Evolutionary conservation across 495 filamentous ascomycete species (phyloP).

Genomic region (Bacidia rubella): DNA sequence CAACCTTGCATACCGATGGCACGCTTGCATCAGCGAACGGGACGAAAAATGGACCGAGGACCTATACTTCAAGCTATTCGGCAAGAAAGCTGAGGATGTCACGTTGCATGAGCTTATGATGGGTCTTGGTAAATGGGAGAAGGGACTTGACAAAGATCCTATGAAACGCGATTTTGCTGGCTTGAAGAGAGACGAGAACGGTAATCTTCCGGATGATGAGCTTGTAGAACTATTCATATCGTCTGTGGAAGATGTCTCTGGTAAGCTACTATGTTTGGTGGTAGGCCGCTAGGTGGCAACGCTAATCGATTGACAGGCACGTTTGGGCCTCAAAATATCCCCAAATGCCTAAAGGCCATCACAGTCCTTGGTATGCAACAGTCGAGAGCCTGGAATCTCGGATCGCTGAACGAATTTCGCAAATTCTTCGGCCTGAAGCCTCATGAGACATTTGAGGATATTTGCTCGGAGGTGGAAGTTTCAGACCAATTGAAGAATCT

Average conservation of each 20-base stretch:
- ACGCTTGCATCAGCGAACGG: slow-evolving; percentile 46
- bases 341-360: slow-evolving; percentile 41
- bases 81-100: slow-evolving; percentile 37
- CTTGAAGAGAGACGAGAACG: slow-evolving; percentile 40
- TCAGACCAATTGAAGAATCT: slow-evolving; percentile 38
- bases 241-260: slow-evolving; percentile 47
- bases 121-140: slow-evolving; percentile 39
- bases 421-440: slow-evolving; percentile 44
- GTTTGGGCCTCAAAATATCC: slow-evolving; percentile 47
- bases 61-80: slow-evolving; percentile 39
- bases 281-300: neutral
- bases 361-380: slow-evolving; percentile 47
- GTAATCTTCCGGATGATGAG: slow-evolving; percentile 47
- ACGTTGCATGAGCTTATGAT: slow-evolving; percentile 36
- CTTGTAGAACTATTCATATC: slow-evolving; percentile 46
- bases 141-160: slow-evolving; percentile 36
- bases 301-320: slow-evolving; percentile 23
- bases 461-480: slow-evolving; percentile 46
- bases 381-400: slow-evolving; percentile 45
- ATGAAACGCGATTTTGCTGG: slow-evolving; percentile 44
- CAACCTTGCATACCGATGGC: slow-evolving; percentile 62
- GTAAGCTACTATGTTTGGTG: slow-evolving; percentile 18
- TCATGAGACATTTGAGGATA: slow-evolving; percentile 47
- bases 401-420: slow-evolving; percentile 50
- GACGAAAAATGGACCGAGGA: slow-evolving; percentile 56